Evolutionary conservation across 2,329 filamentous ascomycete species (phyloP), one percentile per base, ranked within the genome.

Genomic region (Calonectria honghensis): DNA sequence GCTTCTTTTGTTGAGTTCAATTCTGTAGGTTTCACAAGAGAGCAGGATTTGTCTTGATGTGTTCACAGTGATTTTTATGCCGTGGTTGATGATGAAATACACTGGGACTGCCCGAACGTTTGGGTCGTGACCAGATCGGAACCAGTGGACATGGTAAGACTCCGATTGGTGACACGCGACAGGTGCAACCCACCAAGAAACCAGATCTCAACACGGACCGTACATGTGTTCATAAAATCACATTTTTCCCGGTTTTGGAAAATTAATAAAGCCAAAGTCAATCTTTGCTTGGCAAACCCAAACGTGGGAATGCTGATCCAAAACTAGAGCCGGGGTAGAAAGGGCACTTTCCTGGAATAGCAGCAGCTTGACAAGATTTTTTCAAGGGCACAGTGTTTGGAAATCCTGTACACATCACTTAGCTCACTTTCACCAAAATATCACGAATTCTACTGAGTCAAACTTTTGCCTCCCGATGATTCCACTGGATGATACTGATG

Each of bases 151-250:
- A 48, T 24, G 45, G 45, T 11, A 48, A 48, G 20, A 48, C 45
- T 48, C 45, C 45, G 45, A 48, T 48, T 48, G 45, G 45, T 48
- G 45, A 48, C 45, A 48, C 45, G 45, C 45, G 45, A 13, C 45
- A 48, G 45, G 13, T 48, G 45, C n/a, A 48, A 48, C 45, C n/a
- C 45, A 24, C n/a, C 45, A 24, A 48, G 20, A 24, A 24, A n/a
- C 45, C 45, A 48, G 20, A 48, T 48, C 10, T 48, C 45, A 48
- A 24, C 20, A n/a, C 10, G 11, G 18, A 9, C 41, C n/a, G 41
- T 3, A n/a, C n/a, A n/a, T 4, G 20, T 10, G 5, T 5, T 13
- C 1, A 10, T 10, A 20, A 48, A n/a, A 24, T 48, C n/a, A 24
- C 45, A 48, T 24, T n/a, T 11, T 10, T 48, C 45, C 2, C 10